Percentiles rank a stretch among this genome's conserved stretches.
Evolutionary conservation across 2,329 filamentous ascomycete genomes (phyloP).

Genomic region (Diaporthe aspalathi): DNA sequence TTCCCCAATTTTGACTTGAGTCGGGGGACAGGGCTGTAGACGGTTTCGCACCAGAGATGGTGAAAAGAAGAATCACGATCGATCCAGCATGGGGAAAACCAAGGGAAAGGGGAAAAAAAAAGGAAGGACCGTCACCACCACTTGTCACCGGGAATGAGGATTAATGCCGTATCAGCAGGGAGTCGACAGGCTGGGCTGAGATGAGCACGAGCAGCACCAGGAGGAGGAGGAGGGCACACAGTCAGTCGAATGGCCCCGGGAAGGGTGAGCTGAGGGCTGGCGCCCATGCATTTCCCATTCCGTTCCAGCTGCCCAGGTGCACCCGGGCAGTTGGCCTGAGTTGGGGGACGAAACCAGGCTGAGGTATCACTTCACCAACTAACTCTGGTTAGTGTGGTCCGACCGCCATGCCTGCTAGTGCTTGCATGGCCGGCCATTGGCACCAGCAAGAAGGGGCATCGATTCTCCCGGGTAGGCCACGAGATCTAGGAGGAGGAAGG

Average conservation of each 20-base stretch:
- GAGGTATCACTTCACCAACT: constrained; percentile 34
- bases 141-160: constrained; percentile 8
- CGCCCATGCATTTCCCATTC: constrained; percentile 17
- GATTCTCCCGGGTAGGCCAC: not conserved
- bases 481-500: constrained; percentile 8
- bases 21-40: constrained; percentile 9
- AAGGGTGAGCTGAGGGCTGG: constrained; percentile 19
- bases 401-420: constrained; percentile 33
- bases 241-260: no score
- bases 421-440: constrained; percentile 33
- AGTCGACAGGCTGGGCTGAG: constrained; percentile 2
- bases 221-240: not conserved
- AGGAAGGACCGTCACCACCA: no score
- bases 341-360: constrained; percentile 25
- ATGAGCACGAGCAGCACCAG: not conserved
- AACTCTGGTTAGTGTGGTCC: constrained; percentile 35
- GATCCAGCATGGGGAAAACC: not conserved
- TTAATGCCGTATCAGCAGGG: constrained; percentile 30
- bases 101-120: no score
- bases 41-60: constrained; percentile 8
- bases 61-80: constrained; percentile 13
- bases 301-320: constrained; percentile 24
- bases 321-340: not conserved
- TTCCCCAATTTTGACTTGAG: not conserved
- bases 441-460: constrained; percentile 2